Conservation (phyloP, 1,139 yeast species). For the Hemisphaericaspora xylofermentans region DNA sequence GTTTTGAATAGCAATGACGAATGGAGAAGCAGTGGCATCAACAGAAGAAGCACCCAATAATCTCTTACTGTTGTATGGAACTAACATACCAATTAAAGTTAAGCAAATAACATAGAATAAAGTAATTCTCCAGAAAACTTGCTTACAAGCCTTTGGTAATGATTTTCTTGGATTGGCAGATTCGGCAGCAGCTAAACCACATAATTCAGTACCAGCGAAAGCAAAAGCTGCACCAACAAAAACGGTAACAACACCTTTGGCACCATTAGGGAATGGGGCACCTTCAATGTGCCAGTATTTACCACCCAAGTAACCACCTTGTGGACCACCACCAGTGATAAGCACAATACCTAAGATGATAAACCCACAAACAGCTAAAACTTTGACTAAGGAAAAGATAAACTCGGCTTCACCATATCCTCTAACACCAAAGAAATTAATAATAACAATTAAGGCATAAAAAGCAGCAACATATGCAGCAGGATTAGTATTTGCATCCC, state of each 20-base stretch:
- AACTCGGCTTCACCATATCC: constrained; percentile 78
- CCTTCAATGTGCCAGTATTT: constrained; percentile 62
- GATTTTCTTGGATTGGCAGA: constrained; percentile 40
- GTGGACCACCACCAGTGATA: constrained; percentile 62
- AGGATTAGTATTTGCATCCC: constrained; percentile 56
- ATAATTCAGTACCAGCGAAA: constrained; percentile 49
- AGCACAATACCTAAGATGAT: constrained; percentile 70
- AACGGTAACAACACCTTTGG: constrained; percentile 52
- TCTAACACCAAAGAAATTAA: constrained; percentile 63
- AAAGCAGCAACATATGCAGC: constrained; percentile 72
- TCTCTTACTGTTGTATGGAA: constrained; percentile 34
- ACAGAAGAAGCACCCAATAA: constrained; percentile 35
- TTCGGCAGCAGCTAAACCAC: constrained; percentile 48
- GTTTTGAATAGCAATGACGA: constrained; percentile 43
- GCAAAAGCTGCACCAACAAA: constrained; percentile 49
- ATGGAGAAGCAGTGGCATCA: constrained; percentile 49
- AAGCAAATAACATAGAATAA: constrained; percentile 45
- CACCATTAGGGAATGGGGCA: constrained; percentile 59
- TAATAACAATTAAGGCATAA: constrained; percentile 52
- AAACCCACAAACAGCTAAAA: constrained; percentile 64
- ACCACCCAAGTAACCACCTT: constrained; percentile 53
- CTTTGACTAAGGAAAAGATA: constrained; percentile 57
- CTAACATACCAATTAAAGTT: constrained; percentile 43
- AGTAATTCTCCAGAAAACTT: constrained; percentile 48
- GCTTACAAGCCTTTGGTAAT: constrained; percentile 46